Base-by-base conservation (phyloP, 2,329 filamentous ascomycete genomes). In the Xylariomycetidae sp. region DNA sequence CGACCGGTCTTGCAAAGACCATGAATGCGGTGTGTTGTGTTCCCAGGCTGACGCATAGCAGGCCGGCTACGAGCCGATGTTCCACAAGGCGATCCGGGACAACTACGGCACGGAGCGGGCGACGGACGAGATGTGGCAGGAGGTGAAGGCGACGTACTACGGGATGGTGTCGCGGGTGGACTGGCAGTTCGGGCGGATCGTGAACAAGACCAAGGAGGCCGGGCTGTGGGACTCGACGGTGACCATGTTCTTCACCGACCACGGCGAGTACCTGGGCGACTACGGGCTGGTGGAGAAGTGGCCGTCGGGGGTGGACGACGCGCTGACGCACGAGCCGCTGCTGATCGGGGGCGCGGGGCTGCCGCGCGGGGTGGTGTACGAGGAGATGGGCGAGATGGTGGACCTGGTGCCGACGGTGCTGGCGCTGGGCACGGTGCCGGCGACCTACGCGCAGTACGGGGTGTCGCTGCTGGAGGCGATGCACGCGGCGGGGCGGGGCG, bases 251-350 rank as follows among this genome's bases (percentile, higher is more conserved):
- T 66, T 64, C 32, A 65, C 63, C 0, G 62, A 65, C 27, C 65
- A 65, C 36, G 65, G 65, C 4, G 64, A 70, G 29, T 70, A 63
- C 31, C 56, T 70, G 0, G 65, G 65, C 10, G 65, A 70, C 31
- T 55, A 67, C 32, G 65, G 65, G 0, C 46, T 69, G 10, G 63
- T 71, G 13, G 65, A 70, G 44, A 70, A 69, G 36, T 69, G 66
- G 64, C 65, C 63, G 0, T 65, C 60, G 0, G 65, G 59, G 3
- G 42, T 68, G 0, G 65, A 58, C 0, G 60, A 68, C 19, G 53
- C 54, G 1, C 52, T 70, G 1, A 53, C 60, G 0, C 62, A 61
- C 12, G 61, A 67, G 31, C 67, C 65, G 1, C 49, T 69, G 1
- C 60, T 69, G 15, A 53, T 68, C 6, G 64, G 29, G n/a, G 29